Evolutionary conservation across 1,139 yeast species (phyloP), one percentile per base, ranked within the genome.

Genomic region (Torulaspora pretoriensis): DNA sequence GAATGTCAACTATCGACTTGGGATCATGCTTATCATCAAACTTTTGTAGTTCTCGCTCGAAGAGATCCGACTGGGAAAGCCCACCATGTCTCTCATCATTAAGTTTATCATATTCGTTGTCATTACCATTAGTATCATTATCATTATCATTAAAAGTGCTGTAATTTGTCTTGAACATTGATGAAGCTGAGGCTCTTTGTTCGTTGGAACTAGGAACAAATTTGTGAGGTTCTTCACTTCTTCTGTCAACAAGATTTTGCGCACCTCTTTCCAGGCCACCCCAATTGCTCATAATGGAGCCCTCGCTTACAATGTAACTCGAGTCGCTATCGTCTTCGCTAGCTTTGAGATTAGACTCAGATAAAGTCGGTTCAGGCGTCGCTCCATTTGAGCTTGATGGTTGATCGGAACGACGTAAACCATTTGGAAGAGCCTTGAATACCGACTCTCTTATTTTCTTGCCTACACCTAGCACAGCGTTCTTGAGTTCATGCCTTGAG

Each of bases 391-490:
- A 26, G 8, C 26, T 29, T 7, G 29, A 16, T 9, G 6, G 22
- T 2, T 29, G 6, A 9, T 13, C 4, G 4, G 32, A 16, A 16
- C 32, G 32, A 23, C 25, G 29, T 8, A n/a, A 29, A 14, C 23
- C 35, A 10, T 23, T 25, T 14, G 37, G 38, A 29, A 33, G 33
- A 33, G 30, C 32, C 45, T 74, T 74, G 2, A 81, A 71, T 17
- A 85, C 67, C 29, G 84, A 78, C 49, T 77, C 75, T 51, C 73
- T 78, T 35, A 88, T 74, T 49, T 82, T 72, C 36, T 79, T 75
- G 4, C 92, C 92, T 42, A 86, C 73, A 8, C 96, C 96, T 32
- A 81, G 76, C 2, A 88, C 88, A 0, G 96, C 96, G 51, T 78
- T 77, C 52, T 81, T 75, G 12, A 85, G 75, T 53, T 87, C 95